Evolutionary conservation across 2,329 filamentous ascomycete genomes (phyloP).

Genomic region (Paecilomyces niveus): DNA sequence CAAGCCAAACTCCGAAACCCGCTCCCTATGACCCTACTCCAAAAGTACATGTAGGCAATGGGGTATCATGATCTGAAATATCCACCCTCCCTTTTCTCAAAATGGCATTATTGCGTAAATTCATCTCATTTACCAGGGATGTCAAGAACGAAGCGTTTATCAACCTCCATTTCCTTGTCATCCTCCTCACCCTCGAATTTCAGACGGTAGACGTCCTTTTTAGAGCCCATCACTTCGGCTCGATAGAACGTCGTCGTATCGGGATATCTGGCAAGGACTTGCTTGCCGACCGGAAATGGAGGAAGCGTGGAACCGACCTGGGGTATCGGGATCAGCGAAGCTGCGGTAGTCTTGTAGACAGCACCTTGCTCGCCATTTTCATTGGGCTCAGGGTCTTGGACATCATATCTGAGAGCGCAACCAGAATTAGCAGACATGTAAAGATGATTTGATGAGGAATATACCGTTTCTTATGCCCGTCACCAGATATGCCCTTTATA

Average conservation of each 20-base stretch:
- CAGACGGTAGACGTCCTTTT: slow-evolving; percentile 46
- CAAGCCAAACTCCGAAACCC: background rate
- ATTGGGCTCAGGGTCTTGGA: slow-evolving; percentile 73
- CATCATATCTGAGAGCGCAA: slow-evolving; percentile 55
- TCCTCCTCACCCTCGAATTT: slow-evolving; percentile 74
- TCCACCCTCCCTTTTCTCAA: background rate
- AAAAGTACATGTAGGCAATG: background rate
- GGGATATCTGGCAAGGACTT: slow-evolving; percentile 71
- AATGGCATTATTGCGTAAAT: background rate
- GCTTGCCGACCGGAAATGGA: slow-evolving; percentile 57
- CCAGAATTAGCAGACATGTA: background rate
- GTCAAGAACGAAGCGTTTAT: slow-evolving; percentile 69
- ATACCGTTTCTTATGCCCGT: slow-evolving; percentile 61
- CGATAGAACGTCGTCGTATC: slow-evolving; percentile 82
- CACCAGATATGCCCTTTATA: slow-evolving; percentile 66
- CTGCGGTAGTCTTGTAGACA: slow-evolving; percentile 62
- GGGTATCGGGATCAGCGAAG: slow-evolving; percentile 71
- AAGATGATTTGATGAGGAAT: slow-evolving; percentile 6
- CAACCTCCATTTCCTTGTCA: slow-evolving; percentile 68
- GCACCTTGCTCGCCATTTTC: slow-evolving; percentile 55
- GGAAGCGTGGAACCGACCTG: slow-evolving; percentile 53
- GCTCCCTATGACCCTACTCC: background rate
- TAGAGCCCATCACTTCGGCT: slow-evolving; percentile 69
- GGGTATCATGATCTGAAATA: background rate
- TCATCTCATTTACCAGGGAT: slow-evolving; percentile 46